Evolutionary conservation across 2,329 filamentous ascomycete species (phyloP).

Genomic region (Didymella glomerata): DNA sequence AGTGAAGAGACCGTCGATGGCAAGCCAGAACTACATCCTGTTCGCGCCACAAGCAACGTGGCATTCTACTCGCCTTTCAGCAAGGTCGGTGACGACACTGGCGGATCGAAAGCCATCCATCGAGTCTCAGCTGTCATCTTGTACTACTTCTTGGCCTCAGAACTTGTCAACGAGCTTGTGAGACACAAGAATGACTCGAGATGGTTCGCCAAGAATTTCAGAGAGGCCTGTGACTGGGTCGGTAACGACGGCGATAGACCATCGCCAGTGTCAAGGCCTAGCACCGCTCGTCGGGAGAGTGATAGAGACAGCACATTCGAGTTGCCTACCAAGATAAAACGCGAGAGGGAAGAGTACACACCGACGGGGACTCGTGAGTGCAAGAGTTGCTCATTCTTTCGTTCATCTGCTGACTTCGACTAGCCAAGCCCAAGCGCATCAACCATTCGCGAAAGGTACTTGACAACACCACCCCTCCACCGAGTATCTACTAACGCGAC

Average conservation of each 20-base stretch:
- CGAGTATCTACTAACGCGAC: neutral
- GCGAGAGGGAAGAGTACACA: conserved; percentile 37
- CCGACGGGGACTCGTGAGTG: conserved; percentile 32
- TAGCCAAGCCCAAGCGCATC: conserved; percentile 19
- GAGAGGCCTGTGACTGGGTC: conserved; percentile 40
- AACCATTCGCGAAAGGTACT: conserved; percentile 20
- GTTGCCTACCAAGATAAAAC: conserved; percentile 32
- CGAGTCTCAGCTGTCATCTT: conserved; percentile 39
- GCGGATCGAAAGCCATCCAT: conserved; percentile 39
- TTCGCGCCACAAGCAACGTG: conserved; percentile 40
- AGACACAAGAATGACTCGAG: conserved; percentile 36
- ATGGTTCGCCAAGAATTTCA: conserved; percentile 43
- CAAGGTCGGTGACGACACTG: conserved; percentile 39
- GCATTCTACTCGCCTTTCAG: conserved; percentile 41
- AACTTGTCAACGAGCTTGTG: conserved; percentile 36
- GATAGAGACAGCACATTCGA: conserved; percentile 29
- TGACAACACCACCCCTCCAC: neutral
- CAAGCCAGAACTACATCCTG: conserved; percentile 33
- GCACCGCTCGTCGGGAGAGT: conserved; percentile 25
- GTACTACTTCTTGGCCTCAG: conserved; percentile 40
- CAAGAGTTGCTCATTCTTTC: neutral
- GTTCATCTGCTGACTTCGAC: neutral
- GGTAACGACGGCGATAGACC: conserved; percentile 37
- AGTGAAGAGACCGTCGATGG: conserved; percentile 27
- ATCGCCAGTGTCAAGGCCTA: conserved; percentile 32